These are phyloP conservation scores for Agastache rugosa DNA, from an alignment of 257 asterid species.

Conservation along the genomic window DNA sequence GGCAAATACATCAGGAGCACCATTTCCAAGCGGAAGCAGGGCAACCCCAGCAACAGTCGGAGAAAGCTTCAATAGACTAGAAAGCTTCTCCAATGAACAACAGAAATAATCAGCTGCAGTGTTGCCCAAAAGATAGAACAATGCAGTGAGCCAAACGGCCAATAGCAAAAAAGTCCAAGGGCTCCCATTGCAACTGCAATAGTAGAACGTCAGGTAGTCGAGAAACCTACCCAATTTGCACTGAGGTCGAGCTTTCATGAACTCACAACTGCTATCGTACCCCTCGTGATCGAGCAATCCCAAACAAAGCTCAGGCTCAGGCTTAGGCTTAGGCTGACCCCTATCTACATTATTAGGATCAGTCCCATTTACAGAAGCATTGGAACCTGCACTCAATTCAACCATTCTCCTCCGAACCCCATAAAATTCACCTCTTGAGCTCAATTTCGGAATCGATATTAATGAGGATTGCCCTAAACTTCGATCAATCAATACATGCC, in stretches of 20 bases:
- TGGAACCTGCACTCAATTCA: slow-evolving; percentile 48
- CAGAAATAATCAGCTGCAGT: slow-evolving; percentile 98
- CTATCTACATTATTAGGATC: slow-evolving; percentile 45
- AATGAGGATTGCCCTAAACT: slow-evolving; percentile 41
- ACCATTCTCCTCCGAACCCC: slow-evolving; percentile 54
- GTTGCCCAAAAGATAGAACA: slow-evolving; percentile 93
- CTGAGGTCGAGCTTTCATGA: slow-evolving; percentile 69
- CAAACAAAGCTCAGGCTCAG: slow-evolving; percentile 60
- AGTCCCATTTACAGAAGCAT: slow-evolving; percentile 39
- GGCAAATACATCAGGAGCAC: slow-evolving; percentile 97
- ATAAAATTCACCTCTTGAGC: slow-evolving; percentile 47
- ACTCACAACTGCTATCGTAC: slow-evolving; percentile 71
- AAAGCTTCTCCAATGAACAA: slow-evolving; percentile 83
- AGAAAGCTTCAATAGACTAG: slow-evolving; percentile 72
- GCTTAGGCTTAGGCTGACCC: too few species aligned
- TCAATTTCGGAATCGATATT: slow-evolving; percentile 44
- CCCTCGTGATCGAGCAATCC: slow-evolving; percentile 73
- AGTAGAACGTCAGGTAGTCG: slow-evolving; percentile 72
- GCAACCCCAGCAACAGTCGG: slow-evolving; percentile 96
- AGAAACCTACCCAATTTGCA: slow-evolving; percentile 75
- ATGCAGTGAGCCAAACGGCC: slow-evolving; percentile 81
- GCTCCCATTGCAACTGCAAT: slow-evolving; percentile 71
- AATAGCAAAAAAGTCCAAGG: slow-evolving; percentile 67
- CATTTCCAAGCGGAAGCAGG: slow-evolving; percentile 95
- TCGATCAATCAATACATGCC: slow-evolving; percentile 47